These are phyloP conservation scores for Candida sp. DNA, from an alignment of 1,139 yeast species.

Conservation along the genomic window DNA sequence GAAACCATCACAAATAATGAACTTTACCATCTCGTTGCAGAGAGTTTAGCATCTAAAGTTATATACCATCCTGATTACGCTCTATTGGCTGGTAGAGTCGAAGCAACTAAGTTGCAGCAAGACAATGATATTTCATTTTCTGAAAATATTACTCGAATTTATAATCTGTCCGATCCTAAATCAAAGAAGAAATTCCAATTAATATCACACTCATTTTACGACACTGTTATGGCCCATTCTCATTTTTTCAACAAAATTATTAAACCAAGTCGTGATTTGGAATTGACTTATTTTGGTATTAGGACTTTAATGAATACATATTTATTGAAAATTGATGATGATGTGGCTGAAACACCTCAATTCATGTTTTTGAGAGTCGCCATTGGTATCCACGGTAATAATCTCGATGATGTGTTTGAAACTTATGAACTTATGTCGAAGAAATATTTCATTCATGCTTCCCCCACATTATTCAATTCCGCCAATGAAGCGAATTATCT, in stretches of 20 bases:
- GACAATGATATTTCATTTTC: constrained; percentile 25
- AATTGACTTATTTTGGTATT: constrained; percentile 48
- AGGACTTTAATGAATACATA: constrained; percentile 51
- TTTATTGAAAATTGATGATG: constrained; percentile 31
- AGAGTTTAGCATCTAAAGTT: constrained; percentile 42
- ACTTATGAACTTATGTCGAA: constrained; percentile 51
- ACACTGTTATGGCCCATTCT: constrained; percentile 27
- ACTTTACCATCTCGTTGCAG: constrained; percentile 37
- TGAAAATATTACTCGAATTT: constrained; percentile 26
- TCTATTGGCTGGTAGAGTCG: constrained; percentile 45
- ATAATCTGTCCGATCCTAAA: constrained; percentile 7
- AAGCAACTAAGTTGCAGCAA: constrained; percentile 29
- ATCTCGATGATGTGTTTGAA: constrained; percentile 38
- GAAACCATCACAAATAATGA: constrained; percentile 24
- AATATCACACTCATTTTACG: constrained; percentile 23
- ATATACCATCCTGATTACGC: constrained; percentile 47
- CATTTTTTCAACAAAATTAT: constrained; percentile 34
- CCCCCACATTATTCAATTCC: constrained; percentile 54
- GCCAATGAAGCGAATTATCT: constrained; percentile 47
- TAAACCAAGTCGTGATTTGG: constrained; percentile 34
- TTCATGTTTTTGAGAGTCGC: constrained; percentile 49
- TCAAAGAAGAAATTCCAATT: constrained; percentile 12
- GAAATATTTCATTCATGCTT: constrained; percentile 51
- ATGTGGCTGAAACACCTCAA: constrained; percentile 49
- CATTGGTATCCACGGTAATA: constrained; percentile 46